phyloP scores from a whole-genome alignment of 495 filamentous ascomycete genomes.

The Hypoxylon perforatum region DNA sequence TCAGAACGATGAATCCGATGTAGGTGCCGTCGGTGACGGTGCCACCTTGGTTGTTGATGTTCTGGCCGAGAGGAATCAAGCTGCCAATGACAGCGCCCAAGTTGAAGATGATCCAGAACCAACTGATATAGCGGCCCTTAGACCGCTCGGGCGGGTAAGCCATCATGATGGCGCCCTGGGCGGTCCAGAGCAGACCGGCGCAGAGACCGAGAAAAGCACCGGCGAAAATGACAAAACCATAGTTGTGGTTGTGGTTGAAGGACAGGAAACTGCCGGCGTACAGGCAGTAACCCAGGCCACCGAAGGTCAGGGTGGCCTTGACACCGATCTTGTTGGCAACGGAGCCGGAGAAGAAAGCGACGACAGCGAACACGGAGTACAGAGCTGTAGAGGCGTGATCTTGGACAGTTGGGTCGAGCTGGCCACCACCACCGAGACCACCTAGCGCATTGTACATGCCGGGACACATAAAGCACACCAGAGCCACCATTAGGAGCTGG shows the following conservation, averaged over 20 bases:
- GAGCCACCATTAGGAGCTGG: conserved; percentile 79
- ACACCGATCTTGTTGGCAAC: conserved; percentile 82
- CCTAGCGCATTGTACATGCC: conserved; percentile 85
- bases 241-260: conserved; percentile 83
- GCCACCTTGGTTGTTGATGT: conserved; percentile 70
- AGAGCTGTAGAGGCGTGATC: conserved; percentile 66
- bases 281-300: conserved; percentile 87
- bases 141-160: conserved; percentile 82
- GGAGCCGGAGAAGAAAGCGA: conserved; percentile 88
- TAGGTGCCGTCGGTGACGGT: conserved; percentile 87
- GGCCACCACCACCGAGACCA: conserved; percentile 81
- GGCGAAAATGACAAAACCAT: conserved; percentile 80
- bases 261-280: conserved; percentile 82
- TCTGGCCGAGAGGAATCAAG: conserved; percentile 84
- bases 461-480: conserved; percentile 91
- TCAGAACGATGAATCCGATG: conserved; percentile 89
- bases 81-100: conserved; percentile 89
- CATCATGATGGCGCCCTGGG: conserved; percentile 97
- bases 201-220: conserved; percentile 80
- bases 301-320: conserved; percentile 75
- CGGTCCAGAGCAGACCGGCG: conserved; percentile 89
- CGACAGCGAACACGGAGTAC: conserved; percentile 85
- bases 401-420: conserved; percentile 69
- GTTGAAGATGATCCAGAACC: conserved; percentile 98
- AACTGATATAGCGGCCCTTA: conserved; percentile 89